Percentiles rank a stretch among this genome's conserved stretches.
These are phyloP conservation scores for Lachancea nothofagi DNA, from an alignment of 805 yeast species.

Conservation along the genomic window DNA sequence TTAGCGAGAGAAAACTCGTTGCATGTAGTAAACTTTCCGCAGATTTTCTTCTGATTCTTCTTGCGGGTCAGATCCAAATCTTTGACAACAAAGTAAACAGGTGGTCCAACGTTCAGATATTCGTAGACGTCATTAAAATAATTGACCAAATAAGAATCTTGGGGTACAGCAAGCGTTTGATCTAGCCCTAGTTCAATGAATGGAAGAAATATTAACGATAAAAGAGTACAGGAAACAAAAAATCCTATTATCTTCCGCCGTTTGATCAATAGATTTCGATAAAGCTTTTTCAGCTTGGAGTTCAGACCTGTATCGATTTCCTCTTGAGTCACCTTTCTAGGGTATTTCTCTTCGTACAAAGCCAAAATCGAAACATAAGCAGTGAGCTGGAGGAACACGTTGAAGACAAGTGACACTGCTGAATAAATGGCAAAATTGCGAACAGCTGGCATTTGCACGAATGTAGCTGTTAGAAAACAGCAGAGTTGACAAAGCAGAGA, in stretches of 20 bases:
- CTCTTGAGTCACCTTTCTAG: slow-evolving; percentile 1
- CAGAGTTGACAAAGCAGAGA: slow-evolving; percentile 74
- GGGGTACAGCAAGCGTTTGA: slow-evolving; percentile 83
- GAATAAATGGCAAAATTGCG: slow-evolving; percentile 88
- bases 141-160: slow-evolving; percentile 70
- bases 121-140: slow-evolving; percentile 73
- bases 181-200: slow-evolving; percentile 73
- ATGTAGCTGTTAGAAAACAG: slow-evolving; percentile 72
- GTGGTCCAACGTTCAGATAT: slow-evolving; percentile 84
- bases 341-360: slow-evolving; percentile 19
- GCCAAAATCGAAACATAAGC: slow-evolving; percentile 69
- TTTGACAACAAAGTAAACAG: slow-evolving; percentile 77
- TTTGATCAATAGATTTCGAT: slow-evolving; percentile 56
- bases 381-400: slow-evolving; percentile 74
- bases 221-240: slow-evolving; percentile 59
- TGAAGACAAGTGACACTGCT: slow-evolving; percentile 76
- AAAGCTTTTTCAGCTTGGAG: slow-evolving; percentile 31
- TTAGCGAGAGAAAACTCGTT: slow-evolving; percentile 73
- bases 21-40: slow-evolving; percentile 87
- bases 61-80: slow-evolving; percentile 58
- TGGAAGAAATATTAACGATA: slow-evolving; percentile 68
- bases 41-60: slow-evolving; percentile 61
- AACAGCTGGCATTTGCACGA: slow-evolving; percentile 94
- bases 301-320: slow-evolving; percentile 9
- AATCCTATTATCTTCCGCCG: slow-evolving; percentile 45